Percentiles rank a stretch among this genome's conserved stretches.
phyloP scores from a whole-genome alignment of 345 rosid species.

The Psidium guajava region DNA sequence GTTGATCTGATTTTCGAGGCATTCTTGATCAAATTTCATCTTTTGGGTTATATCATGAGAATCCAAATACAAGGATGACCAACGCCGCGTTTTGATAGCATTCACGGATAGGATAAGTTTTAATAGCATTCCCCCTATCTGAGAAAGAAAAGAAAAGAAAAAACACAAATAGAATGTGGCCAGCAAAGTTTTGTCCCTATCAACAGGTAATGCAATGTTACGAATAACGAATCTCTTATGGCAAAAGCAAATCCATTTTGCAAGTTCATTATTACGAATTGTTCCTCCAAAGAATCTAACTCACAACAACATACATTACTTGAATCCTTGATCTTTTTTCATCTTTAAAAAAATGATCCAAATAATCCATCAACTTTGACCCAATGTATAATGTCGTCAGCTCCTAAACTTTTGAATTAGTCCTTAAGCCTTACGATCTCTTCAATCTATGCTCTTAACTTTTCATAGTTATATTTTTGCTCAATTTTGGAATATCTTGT shows the following conservation, averaged over 20 bases:
- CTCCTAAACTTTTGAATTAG: too few species aligned
- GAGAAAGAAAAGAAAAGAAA: not conserved
- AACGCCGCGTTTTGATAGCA: not conserved
- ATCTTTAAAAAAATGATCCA: too few species aligned
- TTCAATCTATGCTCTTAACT: too few species aligned
- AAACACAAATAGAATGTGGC: not conserved
- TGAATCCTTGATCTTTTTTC: not conserved
- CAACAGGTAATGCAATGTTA: not conserved
- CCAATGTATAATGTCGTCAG: too few species aligned
- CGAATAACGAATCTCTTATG: not conserved
- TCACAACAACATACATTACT: not conserved
- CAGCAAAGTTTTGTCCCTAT: not conserved
- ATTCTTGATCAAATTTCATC: too few species aligned
- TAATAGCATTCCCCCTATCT: not conserved
- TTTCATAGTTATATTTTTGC: too few species aligned
- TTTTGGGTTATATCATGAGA: too few species aligned
- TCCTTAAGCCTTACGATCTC: too few species aligned
- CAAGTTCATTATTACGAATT: not conserved
- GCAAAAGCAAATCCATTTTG: not conserved
- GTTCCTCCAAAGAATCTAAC: not conserved
- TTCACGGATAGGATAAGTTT: not conserved
- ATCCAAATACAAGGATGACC: not conserved
- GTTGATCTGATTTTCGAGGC: not conserved
- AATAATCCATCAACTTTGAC: too few species aligned
- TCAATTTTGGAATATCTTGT: too few species aligned